Evolutionary conservation across 139 green algal species (phyloP), one percentile per base, ranked within the genome.

Genomic region (Tetraselmis chui): DNA sequence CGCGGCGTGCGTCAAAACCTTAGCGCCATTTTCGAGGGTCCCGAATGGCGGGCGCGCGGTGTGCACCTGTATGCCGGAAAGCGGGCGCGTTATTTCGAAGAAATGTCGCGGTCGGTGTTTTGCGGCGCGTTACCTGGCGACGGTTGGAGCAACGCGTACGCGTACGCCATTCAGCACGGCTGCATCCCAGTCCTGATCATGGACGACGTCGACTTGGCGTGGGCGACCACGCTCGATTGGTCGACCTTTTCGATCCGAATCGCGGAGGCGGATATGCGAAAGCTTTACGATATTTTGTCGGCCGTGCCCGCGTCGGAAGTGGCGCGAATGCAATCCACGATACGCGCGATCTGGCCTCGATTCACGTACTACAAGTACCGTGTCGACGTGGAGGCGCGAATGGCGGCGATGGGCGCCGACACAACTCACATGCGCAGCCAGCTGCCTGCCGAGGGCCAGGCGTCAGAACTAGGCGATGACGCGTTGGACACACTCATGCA

Each of bases 111-210:
- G 26, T 77, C 74, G 5, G 74, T 77, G 74, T 77, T 77, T 25
- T 77, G 74, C 74, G 74, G 74, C 26, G 74, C 74, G 74, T 23
- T 77, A 2, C 74, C 74, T 22, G 74, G 74, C 26, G 78, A 82
- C n/a, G 78, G 78, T 23, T 82, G 78, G 78, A 82, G 78, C 78
- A 28, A 31, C 23, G 31, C 31, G 2, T 59, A 74, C 58, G 29
- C 29, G 28, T 74, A 82, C 24, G 78, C 31, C 31, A 82, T 82
- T 31, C 18, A 29, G 78, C 28, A 30, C 28, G 78, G 78, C 31
- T 82, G 78, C 78, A 82, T 82, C 78, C 78, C 78, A 1, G 78
- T 82, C 1, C 32, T 82, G 18, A 32, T 82, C n/a, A 32, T 59
- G 31, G 31, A 82, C 31, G 11, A 82, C 2, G 78, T 77, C 26